Conservation (phyloP, 2,329 filamentous ascomycete genomes). For the Fusarium multiceps region DNA sequence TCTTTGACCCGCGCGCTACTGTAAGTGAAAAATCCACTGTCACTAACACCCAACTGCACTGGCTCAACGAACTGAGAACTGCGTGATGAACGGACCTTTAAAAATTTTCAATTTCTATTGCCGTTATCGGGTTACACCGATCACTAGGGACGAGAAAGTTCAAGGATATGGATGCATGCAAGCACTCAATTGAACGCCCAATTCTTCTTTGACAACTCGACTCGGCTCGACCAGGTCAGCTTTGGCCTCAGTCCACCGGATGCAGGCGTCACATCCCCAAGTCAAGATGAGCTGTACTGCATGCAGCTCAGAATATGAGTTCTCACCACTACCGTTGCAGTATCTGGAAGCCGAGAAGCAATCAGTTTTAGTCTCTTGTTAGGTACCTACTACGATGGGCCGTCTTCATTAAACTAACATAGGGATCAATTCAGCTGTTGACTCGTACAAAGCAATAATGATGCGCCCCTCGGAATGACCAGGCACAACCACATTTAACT, state of each 20-base stretch:
- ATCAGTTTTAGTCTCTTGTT: background rate
- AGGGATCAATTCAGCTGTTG: background rate
- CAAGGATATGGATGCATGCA: constrained; percentile 27
- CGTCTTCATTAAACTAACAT: background rate
- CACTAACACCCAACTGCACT: background rate
- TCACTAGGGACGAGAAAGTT: constrained; percentile 16
- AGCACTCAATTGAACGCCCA: constrained; percentile 38
- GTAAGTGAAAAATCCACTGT: background rate
- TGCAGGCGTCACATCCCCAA: constrained; percentile 16
- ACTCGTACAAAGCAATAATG: background rate
- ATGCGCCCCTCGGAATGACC: background rate
- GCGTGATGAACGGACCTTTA: constrained; percentile 7
- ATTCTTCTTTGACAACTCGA: constrained; percentile 29
- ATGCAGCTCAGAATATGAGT: constrained; percentile 26
- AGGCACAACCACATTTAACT: background rate
- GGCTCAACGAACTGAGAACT: constrained; percentile 4
- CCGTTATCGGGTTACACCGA: constrained; percentile 29
- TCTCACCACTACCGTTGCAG: background rate
- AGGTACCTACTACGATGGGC: background rate
- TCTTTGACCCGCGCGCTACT: constrained; percentile 42
- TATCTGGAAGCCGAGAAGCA: background rate
- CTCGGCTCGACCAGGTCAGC: background rate
- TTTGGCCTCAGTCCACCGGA: constrained; percentile 31
- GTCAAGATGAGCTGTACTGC: constrained; percentile 41
- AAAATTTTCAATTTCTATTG: constrained; percentile 27